Base-by-base conservation (phyloP, 2,329 filamentous ascomycete species). In the Cladosporium sp. region DNA sequence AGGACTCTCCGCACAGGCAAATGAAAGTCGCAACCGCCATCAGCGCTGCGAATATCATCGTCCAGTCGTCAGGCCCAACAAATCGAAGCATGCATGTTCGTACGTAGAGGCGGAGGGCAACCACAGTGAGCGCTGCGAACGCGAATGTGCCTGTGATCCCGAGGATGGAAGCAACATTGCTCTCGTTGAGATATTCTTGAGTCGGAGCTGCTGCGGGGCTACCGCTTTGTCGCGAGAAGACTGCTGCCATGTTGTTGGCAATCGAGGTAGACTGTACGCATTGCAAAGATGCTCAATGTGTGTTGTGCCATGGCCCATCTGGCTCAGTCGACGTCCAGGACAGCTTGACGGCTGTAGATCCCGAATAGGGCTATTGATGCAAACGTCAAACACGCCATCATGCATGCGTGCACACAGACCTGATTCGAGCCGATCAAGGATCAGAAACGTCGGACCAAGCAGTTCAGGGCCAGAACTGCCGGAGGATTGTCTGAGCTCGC, bases 21-120 rank as follows among this genome's bases (percentile, higher is more conserved):
- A 69, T 70, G 37, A 73, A 72, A 1, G 66, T 63, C 2, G 34
- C 62, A 12, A 72, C 54, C 8, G 64, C 67, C 59, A 67, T 60
- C 13, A 79, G 70, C 68, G 73, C 70, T 3, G 78, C 73, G 3
- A 67, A 58, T 1, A 75, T 50, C 63, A 81, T 80, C 2, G 75
- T 60, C 58, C 71, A 77, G 63, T 82, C 80, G 69, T 83, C 81
- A 22, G 71, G 62, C 1, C 80, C 79, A 44, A 78, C 70, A 25
- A 76, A 77, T 22, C 74, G 77, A 44, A 83, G 71, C 66, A 82
- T 74, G 10, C 66, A 63, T 2, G 74, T 24, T 10, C 80, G 74
- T 24, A 81, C 80, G 19, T 59, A 59, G 15, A 66, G 35, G 13
- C 66, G 61, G 9, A 65, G 48, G 10, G 56, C 59, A 22, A 66